Evolutionary conservation across 2,329 filamentous ascomycete genomes (phyloP), one percentile per base, ranked within the genome.

Genomic region (Helotiales sp.): DNA sequence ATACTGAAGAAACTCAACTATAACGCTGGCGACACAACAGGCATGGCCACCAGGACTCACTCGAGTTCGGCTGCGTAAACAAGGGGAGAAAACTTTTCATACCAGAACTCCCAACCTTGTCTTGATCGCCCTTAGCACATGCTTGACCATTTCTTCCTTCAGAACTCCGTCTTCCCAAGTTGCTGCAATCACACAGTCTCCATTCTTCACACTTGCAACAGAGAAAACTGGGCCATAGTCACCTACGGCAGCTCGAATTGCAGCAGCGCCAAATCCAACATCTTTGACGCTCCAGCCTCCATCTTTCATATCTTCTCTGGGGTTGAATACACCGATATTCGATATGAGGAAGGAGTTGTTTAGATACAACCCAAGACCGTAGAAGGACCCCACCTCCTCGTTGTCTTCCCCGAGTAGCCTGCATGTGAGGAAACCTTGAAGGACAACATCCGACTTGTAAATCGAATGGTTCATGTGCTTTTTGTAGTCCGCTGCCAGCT

Each of bases 321-420:
- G 66, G 58, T 72, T 57, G 37, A 70, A 72, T 13, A 52, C 34
- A 7, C 63, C 63, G 24, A 70, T 22, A 60, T 69, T 72, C 10
- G 65, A 69, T 43, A 68, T 61, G 28, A 67, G 52, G 50, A 68
- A 70, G 1, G 62, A 65, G 45, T 69, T 70, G 20, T 68, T 71
- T 49, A 62, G 50, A 54, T 69, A 68, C 7, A 66, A 34, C 5
- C 50, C 63, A 2, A 69, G 17, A 0, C 63, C 64, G 17, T 58
- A 57, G 20, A 70, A 70, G 1, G 47, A 47, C 4, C 64, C 65
- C 15, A 65, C 28, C n/a, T 70, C 63, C 52, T 71, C 69, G 20
- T 67, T 37, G 26, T 72, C 67, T 45, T 68, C 63, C 10, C 67
- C 70, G 13, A 72, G 37, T n/a, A 72, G 34, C 11, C 61, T 59